Evolutionary conservation across 1,139 yeast genomes (phyloP), one percentile per base, ranked within the genome.

Genomic region (Blastobotrys ciferrii): DNA sequence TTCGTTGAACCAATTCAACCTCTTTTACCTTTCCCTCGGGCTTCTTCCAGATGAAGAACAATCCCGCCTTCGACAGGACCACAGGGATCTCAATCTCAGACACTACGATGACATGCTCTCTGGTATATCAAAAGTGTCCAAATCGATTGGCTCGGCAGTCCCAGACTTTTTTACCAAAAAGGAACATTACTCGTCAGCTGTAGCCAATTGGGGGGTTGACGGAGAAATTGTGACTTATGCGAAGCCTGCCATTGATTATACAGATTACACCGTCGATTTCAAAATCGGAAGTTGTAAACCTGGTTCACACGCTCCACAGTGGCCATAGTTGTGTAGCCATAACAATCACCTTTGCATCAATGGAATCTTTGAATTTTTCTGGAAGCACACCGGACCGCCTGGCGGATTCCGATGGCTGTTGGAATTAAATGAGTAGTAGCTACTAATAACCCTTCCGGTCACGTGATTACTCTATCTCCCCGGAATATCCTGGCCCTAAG

Each of bases 51-150:
- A 42, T 7, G 39, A 42, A 4, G 18, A 32, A 13, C 38, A 28
- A 15, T 17, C 13, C 15, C 18, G 32, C 18, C 45, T 42, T 15
- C 18, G n/a, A 4, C 38, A 17, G 7, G 25, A 42, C 14, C 39
- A 42, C 35, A 31, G 32, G 40, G 45, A 32, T 14, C 11, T 39
- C 13, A 32, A 32, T 14, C 13, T 42, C 11, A 18, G 40, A 14
- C 45, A 42, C 13, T 42, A 42, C 32, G 39, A 33, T 28, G 45
- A 42, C 32, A 42, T 42, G 45, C 13, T 30, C 31, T n/a, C 45
- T 12, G 45, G 45, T 5, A 23, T 42, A 4, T 23, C 20, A 5
- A 20, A 32, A 32, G 36, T 32, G 3, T 7, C 20, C 3, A 13
- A n/a, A 13, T 28, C 45, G 6, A 23, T 42, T 4, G 32, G 30